These are phyloP conservation scores for Flagelloscypha sp. DNA, from an alignment of 768 basidiomycete species.

Conservation along the genomic window DNA sequence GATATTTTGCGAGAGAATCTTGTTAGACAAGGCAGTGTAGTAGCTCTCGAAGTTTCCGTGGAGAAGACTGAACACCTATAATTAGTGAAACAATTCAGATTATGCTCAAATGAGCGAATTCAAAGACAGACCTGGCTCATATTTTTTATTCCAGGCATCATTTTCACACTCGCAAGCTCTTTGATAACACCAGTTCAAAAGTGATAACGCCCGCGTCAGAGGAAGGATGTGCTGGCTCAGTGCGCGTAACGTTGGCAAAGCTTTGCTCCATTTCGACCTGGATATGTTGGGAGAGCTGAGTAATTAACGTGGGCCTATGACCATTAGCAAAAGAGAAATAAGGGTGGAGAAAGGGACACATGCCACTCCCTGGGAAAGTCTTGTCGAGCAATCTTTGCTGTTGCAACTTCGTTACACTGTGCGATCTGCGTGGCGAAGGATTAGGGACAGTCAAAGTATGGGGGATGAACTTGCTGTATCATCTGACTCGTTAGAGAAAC, in stretches of 20 bases:
- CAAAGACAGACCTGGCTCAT: constrained; percentile 48
- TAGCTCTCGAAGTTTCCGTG: constrained; percentile 49
- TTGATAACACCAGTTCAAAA: constrained; percentile 61
- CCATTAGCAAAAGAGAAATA: background rate
- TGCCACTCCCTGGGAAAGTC: constrained; percentile 76
- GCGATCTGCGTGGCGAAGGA: constrained; percentile 47
- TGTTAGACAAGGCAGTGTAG: constrained; percentile 47
- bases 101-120: no score
- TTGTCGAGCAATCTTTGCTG: constrained; percentile 67
- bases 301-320: constrained; percentile 52
- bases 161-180: constrained; percentile 63
- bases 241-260: no score
- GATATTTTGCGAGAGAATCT: constrained; percentile 36
- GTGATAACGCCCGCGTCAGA: constrained; percentile 52
- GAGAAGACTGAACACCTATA: constrained; percentile 47
- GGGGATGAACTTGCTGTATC: constrained; percentile 49
- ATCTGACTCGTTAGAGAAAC: constrained; percentile 70
- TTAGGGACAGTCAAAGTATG: background rate
- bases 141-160: constrained; percentile 56
- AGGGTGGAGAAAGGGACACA: constrained; percentile 10
- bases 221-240: constrained; percentile 37
- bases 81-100: no score
- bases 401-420: constrained; percentile 65
- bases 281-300: no score
- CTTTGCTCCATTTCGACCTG: no score